A percentile compares a stretch with the other conserved stretches of the same genome.
Conservation (phyloP, 495 filamentous ascomycete species). For the Aspergillus wentii region DNA sequence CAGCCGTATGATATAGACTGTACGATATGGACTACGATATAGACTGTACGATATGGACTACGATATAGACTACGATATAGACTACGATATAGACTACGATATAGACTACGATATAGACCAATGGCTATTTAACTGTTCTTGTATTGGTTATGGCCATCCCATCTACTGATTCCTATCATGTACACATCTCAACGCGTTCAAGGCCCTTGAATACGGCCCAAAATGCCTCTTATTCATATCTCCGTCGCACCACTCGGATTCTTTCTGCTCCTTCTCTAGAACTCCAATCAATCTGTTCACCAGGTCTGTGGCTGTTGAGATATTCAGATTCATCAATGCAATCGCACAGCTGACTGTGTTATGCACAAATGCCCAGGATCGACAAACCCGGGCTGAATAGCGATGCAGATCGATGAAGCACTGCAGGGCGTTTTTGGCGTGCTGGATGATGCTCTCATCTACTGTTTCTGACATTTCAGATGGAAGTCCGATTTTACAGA, state of each 20-base stretch:
- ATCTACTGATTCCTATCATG: too few relatives aligned
- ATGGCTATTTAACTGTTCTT: too few relatives aligned
- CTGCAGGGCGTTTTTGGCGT: conserved; percentile 10
- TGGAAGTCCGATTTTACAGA: conserved; percentile 16
- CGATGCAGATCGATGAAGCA: conserved; percentile 18
- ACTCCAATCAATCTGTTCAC: conserved; percentile 13
- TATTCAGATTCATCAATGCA: conserved; percentile 8
- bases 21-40: too few relatives aligned
- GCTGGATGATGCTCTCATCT: background rate
- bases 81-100: too few relatives aligned
- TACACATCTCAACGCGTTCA: conserved; percentile 16
- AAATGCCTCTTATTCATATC: conserved; percentile 21
- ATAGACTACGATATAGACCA: too few relatives aligned
- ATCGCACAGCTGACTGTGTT: conserved; percentile 21
- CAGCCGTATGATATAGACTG: background rate
- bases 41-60: too few relatives aligned
- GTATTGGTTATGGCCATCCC: too few relatives aligned
- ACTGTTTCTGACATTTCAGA: background rate
- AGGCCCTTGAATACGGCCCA: conserved; percentile 18
- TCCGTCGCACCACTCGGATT: conserved; percentile 17
- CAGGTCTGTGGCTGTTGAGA: too few relatives aligned
- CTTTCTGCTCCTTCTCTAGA: conserved; percentile 12
- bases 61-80: too few relatives aligned
- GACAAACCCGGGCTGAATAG: conserved; percentile 11
- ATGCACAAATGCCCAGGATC: conserved; percentile 19